These are phyloP conservation scores for Claviceps arundinis DNA, from an alignment of 2,329 filamentous ascomycete species.

Conservation along the genomic window DNA sequence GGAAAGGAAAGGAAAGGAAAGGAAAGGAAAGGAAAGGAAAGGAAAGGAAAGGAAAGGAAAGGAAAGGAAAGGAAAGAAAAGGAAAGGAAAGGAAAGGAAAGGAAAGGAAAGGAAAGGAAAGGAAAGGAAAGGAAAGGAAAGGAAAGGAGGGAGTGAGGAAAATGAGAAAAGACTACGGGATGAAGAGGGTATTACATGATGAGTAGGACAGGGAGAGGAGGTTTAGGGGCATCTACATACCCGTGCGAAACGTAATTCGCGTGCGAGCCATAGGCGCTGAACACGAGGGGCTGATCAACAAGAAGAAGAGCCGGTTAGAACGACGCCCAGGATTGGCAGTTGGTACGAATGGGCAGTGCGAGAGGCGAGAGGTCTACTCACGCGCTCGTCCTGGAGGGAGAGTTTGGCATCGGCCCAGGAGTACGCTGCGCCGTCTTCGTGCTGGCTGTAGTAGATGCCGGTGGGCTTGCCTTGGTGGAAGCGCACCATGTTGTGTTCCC, in stretches of 20 bases:
- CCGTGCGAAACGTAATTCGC: conserved; percentile 16
- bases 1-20: too few species aligned
- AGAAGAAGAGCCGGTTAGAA: neutral
- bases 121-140: too few species aligned
- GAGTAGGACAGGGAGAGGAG: neutral
- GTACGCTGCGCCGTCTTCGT: conserved; percentile 13
- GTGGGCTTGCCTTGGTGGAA: conserved; percentile 14
- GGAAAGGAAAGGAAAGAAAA: too few species aligned
- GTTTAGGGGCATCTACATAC: conserved; percentile 6
- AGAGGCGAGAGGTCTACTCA: neutral
- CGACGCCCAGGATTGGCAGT: neutral
- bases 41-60: too few species aligned
- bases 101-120: too few species aligned
- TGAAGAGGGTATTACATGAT: neutral
- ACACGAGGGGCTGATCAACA: conserved; percentile 14
- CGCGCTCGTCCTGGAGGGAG: conserved; percentile 2
- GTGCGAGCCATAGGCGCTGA: conserved; percentile 18
- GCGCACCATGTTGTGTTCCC: conserved; percentile 21
- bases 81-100: too few species aligned
- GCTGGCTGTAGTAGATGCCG: conserved; percentile 18
- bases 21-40: too few species aligned
- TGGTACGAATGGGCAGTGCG: neutral
- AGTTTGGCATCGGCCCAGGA: conserved; percentile 13
- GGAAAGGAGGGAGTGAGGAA: too few species aligned
- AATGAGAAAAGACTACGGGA: too few species aligned